phyloP scores from a whole-genome alignment of 169 alveolate genomes.

The Eimeria acervulina region DNA sequence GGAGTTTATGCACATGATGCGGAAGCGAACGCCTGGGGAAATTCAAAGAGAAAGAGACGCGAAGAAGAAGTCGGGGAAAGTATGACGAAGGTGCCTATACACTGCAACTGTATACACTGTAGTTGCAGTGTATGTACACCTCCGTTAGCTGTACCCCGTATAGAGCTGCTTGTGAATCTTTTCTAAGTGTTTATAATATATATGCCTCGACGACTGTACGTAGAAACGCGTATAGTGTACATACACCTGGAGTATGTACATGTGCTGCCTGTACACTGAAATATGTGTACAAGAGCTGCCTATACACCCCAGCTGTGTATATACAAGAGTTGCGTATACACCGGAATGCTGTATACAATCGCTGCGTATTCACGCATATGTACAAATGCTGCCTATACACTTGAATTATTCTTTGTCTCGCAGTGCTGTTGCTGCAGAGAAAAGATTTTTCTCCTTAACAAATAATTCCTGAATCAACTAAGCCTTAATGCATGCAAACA shows the following conservation, averaged over 20 bases:
- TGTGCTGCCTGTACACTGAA: no score
- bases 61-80: not conserved
- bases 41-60: constrained; percentile 13
- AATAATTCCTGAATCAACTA: not conserved
- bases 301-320: not conserved
- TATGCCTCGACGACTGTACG: not conserved
- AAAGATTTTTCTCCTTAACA: not conserved
- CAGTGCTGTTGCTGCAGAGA: not conserved
- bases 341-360: not conserved
- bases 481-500: not conserved
- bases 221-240: no score
- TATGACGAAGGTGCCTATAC: not conserved
- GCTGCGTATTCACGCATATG: not conserved
- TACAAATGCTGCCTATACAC: not conserved
- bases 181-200: no score
- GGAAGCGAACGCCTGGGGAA: constrained; percentile 72
- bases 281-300: no score
- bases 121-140: no score
- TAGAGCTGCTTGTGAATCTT: no score
- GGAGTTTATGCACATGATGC: constrained; percentile 85
- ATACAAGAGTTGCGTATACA: no score
- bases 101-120: not conserved
- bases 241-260: no score
- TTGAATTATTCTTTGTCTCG: not conserved
- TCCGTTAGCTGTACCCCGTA: no score